Evolutionary conservation across 805 yeast genomes (phyloP).

Genomic region (Candida bentonensis): DNA sequence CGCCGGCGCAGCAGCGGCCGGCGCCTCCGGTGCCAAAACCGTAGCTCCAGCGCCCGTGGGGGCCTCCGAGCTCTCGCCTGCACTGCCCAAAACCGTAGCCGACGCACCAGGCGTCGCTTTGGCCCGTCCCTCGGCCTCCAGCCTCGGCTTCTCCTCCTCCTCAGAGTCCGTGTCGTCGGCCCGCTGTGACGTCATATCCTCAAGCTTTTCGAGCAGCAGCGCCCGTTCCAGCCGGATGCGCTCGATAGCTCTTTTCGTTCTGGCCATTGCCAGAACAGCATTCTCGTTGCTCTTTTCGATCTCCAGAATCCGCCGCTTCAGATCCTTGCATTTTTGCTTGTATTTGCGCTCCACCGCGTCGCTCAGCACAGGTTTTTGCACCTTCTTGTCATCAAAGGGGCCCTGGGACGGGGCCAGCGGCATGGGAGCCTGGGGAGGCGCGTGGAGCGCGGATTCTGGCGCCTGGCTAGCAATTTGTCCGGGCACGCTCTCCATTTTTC

Average conservation of each 20-base stretch:
- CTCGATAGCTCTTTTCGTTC: slow-evolving; percentile 63
- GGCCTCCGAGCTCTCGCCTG: slow-evolving; percentile 2
- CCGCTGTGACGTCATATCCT: slow-evolving; percentile 23
- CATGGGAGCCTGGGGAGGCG: too few relatives aligned
- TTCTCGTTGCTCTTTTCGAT: slow-evolving; percentile 68
- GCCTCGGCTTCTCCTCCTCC: slow-evolving; percentile 4
- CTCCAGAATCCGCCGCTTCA: slow-evolving; percentile 53
- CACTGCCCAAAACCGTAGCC: slow-evolving; percentile 4
- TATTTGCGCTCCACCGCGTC: slow-evolving; percentile 25
- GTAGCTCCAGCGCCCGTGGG: slow-evolving; percentile 1
- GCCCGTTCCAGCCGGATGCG: slow-evolving; percentile 75
- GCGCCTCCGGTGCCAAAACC: slow-evolving; percentile 8
- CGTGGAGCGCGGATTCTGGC: too few relatives aligned
- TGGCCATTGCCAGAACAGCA: slow-evolving; percentile 58
- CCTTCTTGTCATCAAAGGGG: background rate
- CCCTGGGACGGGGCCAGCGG: background rate
- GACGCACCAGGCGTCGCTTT: slow-evolving; percentile 16
- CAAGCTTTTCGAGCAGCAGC: slow-evolving; percentile 65
- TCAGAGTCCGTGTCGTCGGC: slow-evolving; percentile 9
- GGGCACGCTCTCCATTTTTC: too few relatives aligned
- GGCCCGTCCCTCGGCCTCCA: background rate
- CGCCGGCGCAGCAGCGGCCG: slow-evolving; percentile 58
- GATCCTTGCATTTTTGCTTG: slow-evolving; percentile 55
- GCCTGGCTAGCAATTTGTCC: too few relatives aligned
- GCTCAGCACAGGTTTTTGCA: background rate